Base-by-base conservation (phyloP, 352 stramenopile species). In the Pythium grandisporangium region DNA sequence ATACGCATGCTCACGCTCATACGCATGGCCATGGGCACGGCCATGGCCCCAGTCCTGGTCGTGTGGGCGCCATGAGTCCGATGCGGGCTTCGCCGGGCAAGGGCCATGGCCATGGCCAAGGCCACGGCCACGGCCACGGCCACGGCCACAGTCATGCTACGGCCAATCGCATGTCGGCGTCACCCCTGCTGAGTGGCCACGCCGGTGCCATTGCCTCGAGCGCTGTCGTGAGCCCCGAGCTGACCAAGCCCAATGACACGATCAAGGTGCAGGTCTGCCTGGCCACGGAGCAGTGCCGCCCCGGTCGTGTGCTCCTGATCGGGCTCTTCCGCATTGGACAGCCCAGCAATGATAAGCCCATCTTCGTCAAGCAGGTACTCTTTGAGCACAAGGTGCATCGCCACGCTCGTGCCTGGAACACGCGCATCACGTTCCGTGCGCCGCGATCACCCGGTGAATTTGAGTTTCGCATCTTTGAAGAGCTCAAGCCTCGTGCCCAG, bases 381-480 rank as follows among this genome's bases (percentile, higher is more conserved):
- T 86, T 88, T 30, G 75, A 91, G 49, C 79, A 79, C 61, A 84
- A 83, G 34, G 45, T 83, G 7, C 61, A 87, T 21, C 67, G 67
- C 17, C 70, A 78, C 41, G 78, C 77, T 35, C 51, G 67, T 4
- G 73, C 55, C 37, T 57, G 84, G 40, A 80, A 82, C 45, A 87
- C 75, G 25, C 66, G 75, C n/a, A 84, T 91, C 52, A 87, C 77
- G 36, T 87, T 88, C 44, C 75, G 75, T 1, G 73, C 78, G 6
- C 78, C 78, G 1, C 70, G 74, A n/a, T 88, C 75, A 4, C 70
- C 77, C 3, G 78, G 78, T 11, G 75, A 88, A 43, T 91, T 88
- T 51, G 78, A 88, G 46, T 91, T 91, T 43, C 74, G 78, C 14
- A 77, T 86, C 16, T 88, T 88, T 38, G 74, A 91, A 55, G 72